Percentiles rank a stretch among this genome's conserved stretches.
These are phyloP conservation scores for Plasmodium blacklocki DNA, from an alignment of 169 alveolate species.

Conservation along the genomic window DNA sequence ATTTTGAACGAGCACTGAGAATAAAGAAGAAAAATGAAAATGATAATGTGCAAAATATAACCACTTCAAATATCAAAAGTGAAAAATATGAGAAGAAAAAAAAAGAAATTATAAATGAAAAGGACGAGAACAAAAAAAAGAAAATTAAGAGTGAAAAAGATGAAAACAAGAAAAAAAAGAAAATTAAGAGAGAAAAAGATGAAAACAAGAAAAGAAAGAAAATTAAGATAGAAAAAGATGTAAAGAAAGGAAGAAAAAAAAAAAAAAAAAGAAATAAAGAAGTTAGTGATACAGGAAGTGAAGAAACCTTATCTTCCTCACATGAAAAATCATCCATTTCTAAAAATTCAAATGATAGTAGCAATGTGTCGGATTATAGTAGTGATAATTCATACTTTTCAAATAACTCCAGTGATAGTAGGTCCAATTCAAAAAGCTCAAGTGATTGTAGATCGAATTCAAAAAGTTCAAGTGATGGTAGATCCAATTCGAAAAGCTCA, in stretches of 20 bases:
- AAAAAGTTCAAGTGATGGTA: no score
- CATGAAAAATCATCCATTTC: no score
- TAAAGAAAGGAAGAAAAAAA: neutral
- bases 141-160: neutral
- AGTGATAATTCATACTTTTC: no score
- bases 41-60: constrained; percentile 1
- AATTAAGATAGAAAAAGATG: neutral
- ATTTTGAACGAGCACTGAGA: constrained; percentile 43
- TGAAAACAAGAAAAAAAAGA: neutral
- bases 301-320: neutral
- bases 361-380: no score
- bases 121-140: neutral
- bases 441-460: no score
- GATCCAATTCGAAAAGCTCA: no score
- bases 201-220: neutral
- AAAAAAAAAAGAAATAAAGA: neutral
- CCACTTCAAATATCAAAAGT: neutral
- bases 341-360: no score
- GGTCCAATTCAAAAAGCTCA: no score
- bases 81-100: neutral
- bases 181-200: neutral
- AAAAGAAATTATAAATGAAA: neutral
- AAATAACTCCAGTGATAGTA: no score
- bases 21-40: constrained; percentile 31
- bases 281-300: constrained; percentile 5